Evolutionary conservation across 164 flowering plant species (phyloP), one percentile per base, ranked within the genome.

Genomic region (Echeveria elegans): DNA sequence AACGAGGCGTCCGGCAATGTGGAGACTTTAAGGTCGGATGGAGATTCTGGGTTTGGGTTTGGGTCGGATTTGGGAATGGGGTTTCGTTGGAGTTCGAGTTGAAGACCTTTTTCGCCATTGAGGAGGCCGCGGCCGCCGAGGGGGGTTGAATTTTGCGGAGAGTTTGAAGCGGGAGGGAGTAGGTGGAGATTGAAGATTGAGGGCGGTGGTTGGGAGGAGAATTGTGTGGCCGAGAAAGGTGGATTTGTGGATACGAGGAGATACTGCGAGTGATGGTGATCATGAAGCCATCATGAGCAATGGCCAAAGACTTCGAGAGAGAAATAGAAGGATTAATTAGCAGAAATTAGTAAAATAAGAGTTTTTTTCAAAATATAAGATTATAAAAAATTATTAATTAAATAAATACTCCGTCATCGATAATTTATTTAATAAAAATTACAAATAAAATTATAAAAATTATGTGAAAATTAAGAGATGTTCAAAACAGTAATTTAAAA

Each of bases 61-160:
- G 63, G 4, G 2, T 32, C 62, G 38, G 73, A 24, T 23, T 69
- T 3, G 58, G 71, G n/a, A 24, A 73, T 8, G 62, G 67, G 86
- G 37, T 34, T 34, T 50, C 69, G 86, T 66, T 76, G 68, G 29
- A 92, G 91, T 73, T 88, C 93, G 65, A 75, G 29, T 69, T 82
- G 50, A 1, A 90, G 68, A 32, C 96, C 88, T 67, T 75, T 53
- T 70, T 92, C 98, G 8, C 96, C 96, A 34, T 82, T 85, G 70
- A 87, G 85, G 56, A 87, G 88, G 12, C 96, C 98, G 73, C 98
- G 78, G 45, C 98, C 98, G 18, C 96, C 96, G 80, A 92, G 19
- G 75, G 88, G 87, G 81, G 68, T 90, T 71, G 76, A 90, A 90
- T 67, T 84, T 88, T 34, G 96, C 89, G 19, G 61, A 66, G 40